phyloP scores from a whole-genome alignment of 2,329 filamentous ascomycete species.

The Fusarium palustre region DNA sequence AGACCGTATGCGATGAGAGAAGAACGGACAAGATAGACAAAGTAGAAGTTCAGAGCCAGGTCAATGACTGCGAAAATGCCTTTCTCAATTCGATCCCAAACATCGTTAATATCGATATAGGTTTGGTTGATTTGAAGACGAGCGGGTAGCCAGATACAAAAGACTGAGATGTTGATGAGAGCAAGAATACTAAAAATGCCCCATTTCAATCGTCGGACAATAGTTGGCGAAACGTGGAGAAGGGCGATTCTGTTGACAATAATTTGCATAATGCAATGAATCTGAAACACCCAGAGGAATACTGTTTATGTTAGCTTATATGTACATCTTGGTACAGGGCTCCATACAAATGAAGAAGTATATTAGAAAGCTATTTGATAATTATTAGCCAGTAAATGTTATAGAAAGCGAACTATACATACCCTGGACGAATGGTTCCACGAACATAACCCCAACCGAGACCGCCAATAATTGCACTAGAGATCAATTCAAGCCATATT shows the following conservation, averaged over 20 bases:
- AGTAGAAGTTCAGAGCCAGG: constrained; percentile 60
- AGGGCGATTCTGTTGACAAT: constrained; percentile 64
- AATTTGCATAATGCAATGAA: constrained; percentile 61
- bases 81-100: constrained; percentile 64
- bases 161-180: constrained; percentile 61
- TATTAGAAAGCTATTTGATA: constrained; percentile 46
- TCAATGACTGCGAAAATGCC: constrained; percentile 61
- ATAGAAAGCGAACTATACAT: constrained; percentile 19
- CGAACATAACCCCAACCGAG: constrained; percentile 53
- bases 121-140: constrained; percentile 55
- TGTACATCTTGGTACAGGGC: not conserved
- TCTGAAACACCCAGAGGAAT: constrained; percentile 53
- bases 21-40: constrained; percentile 57
- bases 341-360: constrained; percentile 42
- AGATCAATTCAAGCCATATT: constrained; percentile 56
- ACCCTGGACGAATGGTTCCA: constrained; percentile 48
- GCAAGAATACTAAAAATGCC: constrained; percentile 56
- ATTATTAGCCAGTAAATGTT: constrained; percentile 10
- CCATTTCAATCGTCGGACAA: constrained; percentile 57
- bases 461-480: constrained; percentile 51
- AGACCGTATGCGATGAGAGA: constrained; percentile 61
- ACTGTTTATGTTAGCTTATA: constrained; percentile 43
- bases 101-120: constrained; percentile 57
- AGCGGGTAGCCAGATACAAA: constrained; percentile 63
- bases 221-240: constrained; percentile 55